These are phyloP conservation scores for Cruciata laevipes DNA, from an alignment of 257 asterid species.

Conservation along the genomic window DNA sequence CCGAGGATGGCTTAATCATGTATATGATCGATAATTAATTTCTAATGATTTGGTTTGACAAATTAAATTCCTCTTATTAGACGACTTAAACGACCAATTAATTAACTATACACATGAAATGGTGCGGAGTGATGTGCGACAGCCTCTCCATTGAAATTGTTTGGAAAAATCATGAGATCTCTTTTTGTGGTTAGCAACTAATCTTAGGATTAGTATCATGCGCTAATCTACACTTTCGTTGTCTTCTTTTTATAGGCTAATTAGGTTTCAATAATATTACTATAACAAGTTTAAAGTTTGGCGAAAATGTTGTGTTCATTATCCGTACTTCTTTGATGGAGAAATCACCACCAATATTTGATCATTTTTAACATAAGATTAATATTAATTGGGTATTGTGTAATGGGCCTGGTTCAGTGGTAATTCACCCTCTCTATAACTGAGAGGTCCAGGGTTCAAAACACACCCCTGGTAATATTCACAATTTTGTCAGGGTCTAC, in stretches of 20 bases:
- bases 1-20: too few species aligned
- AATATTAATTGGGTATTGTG: neutral
- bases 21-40: too few species aligned
- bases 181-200: neutral
- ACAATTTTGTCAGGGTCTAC: too few species aligned
- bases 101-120: neutral
- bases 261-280: neutral
- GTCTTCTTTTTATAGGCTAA: constrained; percentile 20
- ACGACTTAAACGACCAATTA: constrained; percentile 1
- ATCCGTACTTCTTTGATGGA: neutral
- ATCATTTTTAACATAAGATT: constrained; percentile 2
- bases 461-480: too few species aligned
- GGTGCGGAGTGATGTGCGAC: constrained; percentile 12
- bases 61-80: neutral
- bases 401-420: too few species aligned
- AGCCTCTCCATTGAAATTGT: constrained; percentile 4
- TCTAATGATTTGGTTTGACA: neutral
- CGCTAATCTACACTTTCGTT: neutral
- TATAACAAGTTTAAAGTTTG: neutral
- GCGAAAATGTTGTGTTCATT: neutral
- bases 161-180: neutral
- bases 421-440: too few species aligned
- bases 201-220: neutral
- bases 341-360: neutral
- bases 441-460: too few species aligned